Evolutionary conservation across 1,284 basidiomycete species (phyloP).

Genomic region (Moniliella sp.): DNA sequence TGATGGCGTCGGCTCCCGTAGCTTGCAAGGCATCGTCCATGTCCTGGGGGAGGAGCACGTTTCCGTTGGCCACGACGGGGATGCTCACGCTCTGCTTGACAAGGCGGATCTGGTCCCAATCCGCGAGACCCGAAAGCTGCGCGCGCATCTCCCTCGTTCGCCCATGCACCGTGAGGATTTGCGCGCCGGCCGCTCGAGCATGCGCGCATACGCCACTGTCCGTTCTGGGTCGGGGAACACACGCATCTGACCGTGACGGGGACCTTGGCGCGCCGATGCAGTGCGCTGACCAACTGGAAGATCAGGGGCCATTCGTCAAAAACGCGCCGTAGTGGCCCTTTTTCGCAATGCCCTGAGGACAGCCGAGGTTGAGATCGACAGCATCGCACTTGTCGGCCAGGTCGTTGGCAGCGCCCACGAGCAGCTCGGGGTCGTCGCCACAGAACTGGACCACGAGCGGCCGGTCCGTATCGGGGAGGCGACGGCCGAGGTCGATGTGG

Average conservation of each 20-base stretch:
- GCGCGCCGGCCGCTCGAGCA: constrained; percentile 45
- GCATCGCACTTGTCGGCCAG: constrained; percentile 43
- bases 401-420: constrained; percentile 44
- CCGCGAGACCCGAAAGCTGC: constrained; percentile 53
- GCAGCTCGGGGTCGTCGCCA: constrained; percentile 45
- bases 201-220: constrained; percentile 43
- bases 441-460: constrained; percentile 51
- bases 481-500: constrained; percentile 26
- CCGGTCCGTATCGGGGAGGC: constrained; percentile 50
- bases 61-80: constrained; percentile 55
- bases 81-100: constrained; percentile 69
- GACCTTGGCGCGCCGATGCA: constrained; percentile 37
- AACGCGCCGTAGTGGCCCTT: constrained; percentile 53
- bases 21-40: constrained; percentile 40
- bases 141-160: constrained; percentile 74
- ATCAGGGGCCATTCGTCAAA: constrained; percentile 47
- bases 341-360: constrained; percentile 49
- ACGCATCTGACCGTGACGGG: constrained; percentile 46
- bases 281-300: constrained; percentile 42
- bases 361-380: constrained; percentile 44
- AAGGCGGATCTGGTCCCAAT: constrained; percentile 56
- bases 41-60: constrained; percentile 46
- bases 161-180: constrained; percentile 51
- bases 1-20: constrained; percentile 51
- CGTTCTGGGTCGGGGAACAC: constrained; percentile 37